phyloP scores from a whole-genome alignment of 2,329 filamentous ascomycete species.

The Fusarium caatingaense region DNA sequence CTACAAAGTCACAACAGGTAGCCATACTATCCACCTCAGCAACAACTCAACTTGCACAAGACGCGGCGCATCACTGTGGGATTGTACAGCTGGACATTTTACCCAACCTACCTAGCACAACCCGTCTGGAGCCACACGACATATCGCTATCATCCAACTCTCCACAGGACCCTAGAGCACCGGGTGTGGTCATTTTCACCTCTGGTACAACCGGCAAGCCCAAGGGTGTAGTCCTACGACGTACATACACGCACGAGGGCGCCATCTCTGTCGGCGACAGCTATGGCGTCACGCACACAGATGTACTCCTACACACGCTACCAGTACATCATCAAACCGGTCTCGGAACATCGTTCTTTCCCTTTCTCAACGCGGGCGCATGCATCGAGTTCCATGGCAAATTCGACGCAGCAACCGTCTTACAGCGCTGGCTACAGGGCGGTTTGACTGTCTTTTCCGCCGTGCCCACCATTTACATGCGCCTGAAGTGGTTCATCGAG shows the following conservation, averaged over 20 bases:
- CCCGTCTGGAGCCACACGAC: neutral
- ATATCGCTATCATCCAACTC: neutral
- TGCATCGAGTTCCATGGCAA: constrained; percentile 3
- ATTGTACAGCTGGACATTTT: neutral
- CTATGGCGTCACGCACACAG: neutral
- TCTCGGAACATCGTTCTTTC: neutral
- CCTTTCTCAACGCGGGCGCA: neutral
- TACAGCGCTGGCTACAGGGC: neutral
- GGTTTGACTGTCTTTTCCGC: neutral
- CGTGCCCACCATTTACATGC: neutral
- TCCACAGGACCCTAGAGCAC: neutral
- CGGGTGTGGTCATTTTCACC: neutral
- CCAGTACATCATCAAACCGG: neutral
- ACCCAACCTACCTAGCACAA: neutral
- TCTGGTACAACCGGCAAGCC: neutral
- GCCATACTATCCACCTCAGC: neutral
- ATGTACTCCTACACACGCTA: neutral
- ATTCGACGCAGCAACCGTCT: neutral
- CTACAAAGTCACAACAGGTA: neutral
- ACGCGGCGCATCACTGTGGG: neutral
- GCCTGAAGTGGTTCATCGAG: neutral
- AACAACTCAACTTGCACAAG: neutral
- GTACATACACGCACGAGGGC: neutral
- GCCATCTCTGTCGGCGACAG: neutral
- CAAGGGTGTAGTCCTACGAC: neutral